A percentile compares a stretch with the other conserved stretches of the same genome.
phyloP scores from a whole-genome alignment of 2,329 filamentous ascomycete species.

The Calonectria hawksworthii region DNA sequence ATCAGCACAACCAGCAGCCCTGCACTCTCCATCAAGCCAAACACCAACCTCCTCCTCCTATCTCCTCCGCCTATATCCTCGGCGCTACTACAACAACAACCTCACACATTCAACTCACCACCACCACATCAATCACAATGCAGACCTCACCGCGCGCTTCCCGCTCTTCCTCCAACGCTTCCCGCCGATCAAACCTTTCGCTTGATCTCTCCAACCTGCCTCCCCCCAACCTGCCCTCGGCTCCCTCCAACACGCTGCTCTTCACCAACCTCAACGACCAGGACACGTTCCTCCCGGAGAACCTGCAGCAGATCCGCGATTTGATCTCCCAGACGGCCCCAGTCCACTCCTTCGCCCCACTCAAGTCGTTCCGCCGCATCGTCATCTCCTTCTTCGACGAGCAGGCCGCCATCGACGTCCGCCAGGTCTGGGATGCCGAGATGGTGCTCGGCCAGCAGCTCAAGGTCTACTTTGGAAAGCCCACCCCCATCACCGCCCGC shows the following conservation, averaged over 20 bases:
- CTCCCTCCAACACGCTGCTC: conserved; percentile 86
- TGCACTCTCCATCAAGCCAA: neutral
- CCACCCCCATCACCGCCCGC: conserved; percentile 67
- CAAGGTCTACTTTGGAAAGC: conserved; percentile 77
- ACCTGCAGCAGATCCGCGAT: conserved; percentile 80
- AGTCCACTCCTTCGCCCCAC: conserved; percentile 83
- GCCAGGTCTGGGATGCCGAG: conserved; percentile 81
- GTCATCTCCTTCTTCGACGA: conserved; percentile 82
- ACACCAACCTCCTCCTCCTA: conserved; percentile 16
- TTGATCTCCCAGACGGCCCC: conserved; percentile 78
- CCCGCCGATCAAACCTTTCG: conserved; percentile 67
- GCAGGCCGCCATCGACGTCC: conserved; percentile 78
- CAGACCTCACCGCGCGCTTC: conserved; percentile 55
- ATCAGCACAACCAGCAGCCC: neutral
- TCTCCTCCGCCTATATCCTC: conserved; percentile 8
- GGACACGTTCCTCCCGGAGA: conserved; percentile 81
- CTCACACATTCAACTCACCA: neutral
- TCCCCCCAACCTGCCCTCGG: conserved; percentile 77
- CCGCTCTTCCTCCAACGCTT: conserved; percentile 62
- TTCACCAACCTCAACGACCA: conserved; percentile 83
- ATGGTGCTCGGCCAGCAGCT: conserved; percentile 77
- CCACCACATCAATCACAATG: conserved; percentile 43
- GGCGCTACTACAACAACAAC: conserved; percentile 16
- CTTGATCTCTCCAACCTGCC: conserved; percentile 83
- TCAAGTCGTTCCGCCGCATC: conserved; percentile 87